Base-by-base conservation (phyloP, 2,329 filamentous ascomycete genomes). In the Fusarium continuum region DNA sequence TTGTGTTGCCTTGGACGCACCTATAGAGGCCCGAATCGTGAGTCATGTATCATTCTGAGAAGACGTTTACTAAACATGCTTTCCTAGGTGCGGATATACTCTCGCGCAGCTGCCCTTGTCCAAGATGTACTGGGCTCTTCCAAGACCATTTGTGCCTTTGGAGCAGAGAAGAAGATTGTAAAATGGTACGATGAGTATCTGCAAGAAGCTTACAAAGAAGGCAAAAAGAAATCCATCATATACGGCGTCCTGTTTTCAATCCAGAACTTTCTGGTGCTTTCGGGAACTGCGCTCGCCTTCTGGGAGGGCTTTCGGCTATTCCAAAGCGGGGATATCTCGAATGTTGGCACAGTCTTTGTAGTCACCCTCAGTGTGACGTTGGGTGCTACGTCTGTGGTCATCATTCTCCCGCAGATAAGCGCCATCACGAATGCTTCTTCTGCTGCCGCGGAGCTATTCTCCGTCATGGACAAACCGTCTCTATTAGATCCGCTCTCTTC, bases 391-490 rank as follows among this genome's bases (percentile, higher is more conserved):
- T 43, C 39, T 5, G 10, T 43, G 6, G 6, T 43, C 5, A 19
- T 43, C 9, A 28, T 28, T 6, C 4, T 43, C 3, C 40, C 40
- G 4, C 40, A 44, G 17, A 44, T 44, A 10, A 29, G 11, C 5
- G 28, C 7, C 14, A 32, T 50, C 13, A 32, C 25, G 1, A 23
- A 31, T 9, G 46, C 46, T 13, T 22, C 35, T 8, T 22, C 28
- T 14, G 46, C 46, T 11, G 46, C 46, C 0, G 26, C 17, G 2
- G 28, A 50, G 9, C 35, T 50, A 6, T 91, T 45, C 74, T 16
- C 19, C 3, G 19, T 45, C 19, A 45, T 45, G 19, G 41, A 32
- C n/a, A 20, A 23, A 3, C 41, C 19, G 9, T 45, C 41, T 9
- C 14, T 22, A 7, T 14, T 45, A 4, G 29, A 45, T 7, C 29